Evolutionary conservation across 352 stramenopile genomes (phyloP), one percentile per base, ranked within the genome.

Genomic region (Phytophthora europaea): DNA sequence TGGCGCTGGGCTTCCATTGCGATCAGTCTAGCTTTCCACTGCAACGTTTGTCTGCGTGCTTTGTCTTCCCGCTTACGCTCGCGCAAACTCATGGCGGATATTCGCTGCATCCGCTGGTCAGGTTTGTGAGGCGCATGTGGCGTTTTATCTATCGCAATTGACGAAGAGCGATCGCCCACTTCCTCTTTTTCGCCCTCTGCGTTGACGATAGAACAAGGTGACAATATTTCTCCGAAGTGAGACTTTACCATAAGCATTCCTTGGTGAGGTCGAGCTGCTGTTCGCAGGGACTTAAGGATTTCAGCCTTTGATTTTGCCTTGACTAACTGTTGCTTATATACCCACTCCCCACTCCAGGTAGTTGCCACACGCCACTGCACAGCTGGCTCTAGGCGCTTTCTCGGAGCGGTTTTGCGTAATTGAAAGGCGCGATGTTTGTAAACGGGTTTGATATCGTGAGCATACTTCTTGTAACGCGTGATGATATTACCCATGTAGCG

Each of bases 281-380:
- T 74, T 63, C 83, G 73, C 47, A 92, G 38, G 13, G 48, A 72
- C 56, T 89, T 88, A 33, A 82, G 61, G 3, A 91, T 64, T 15
- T 65, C 34, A 2, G 58, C 33, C 58, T 91, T 92, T 31, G 72
- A 81, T 26, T 71, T 65, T 18, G 65, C 57, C 4, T 62, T 43
- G 15, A 89, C 72, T n/a, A 55, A 67, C 12, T 61, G 38, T 53
- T 92, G 85, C 7, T 79, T 70, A 34, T 87, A 91, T 9, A 90
- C 58, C 85, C 85, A 92, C 54, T 91, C 83, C 8, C 85, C 85
- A 47, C 83, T 88, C 83, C 85, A 92, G 13, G 85, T 89, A 20
- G 78, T 80, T 5, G 71, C 81, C 36, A 92, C 75, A 45, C 61
- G 70, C 85, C 85, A 92, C 38, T 80, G 65, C 26, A 86, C 61